phyloP scores from a whole-genome alignment of 106 monocot genomes.

The Agapanthus africanus region DNA sequence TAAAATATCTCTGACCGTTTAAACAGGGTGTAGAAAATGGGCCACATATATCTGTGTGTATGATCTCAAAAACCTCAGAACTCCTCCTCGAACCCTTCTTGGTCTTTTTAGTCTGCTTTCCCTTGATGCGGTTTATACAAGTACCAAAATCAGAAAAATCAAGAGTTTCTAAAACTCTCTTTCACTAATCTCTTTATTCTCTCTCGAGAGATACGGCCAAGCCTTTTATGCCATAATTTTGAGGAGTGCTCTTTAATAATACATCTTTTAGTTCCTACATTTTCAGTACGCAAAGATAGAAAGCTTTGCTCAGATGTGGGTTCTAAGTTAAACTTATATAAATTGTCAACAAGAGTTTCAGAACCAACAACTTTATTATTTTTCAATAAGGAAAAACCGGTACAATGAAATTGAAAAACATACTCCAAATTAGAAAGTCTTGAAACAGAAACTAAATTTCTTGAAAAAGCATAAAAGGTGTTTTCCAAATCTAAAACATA shows the following conservation, averaged over 20 bases:
- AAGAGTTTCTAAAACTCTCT: neutral
- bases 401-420: neutral
- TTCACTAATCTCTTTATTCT: neutral
- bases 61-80: neutral
- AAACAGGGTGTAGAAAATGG: neutral
- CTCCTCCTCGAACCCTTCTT: neutral
- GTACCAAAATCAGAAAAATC: neutral
- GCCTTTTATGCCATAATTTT: neutral
- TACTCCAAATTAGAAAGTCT: neutral
- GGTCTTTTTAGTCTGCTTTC: neutral
- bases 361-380: neutral
- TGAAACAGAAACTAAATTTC: constrained; percentile 9
- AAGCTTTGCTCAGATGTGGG: neutral
- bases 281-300: neutral
- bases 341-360: neutral
- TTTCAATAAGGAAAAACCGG: neutral
- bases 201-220: neutral
- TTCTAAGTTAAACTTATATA: constrained; percentile 3
- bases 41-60: neutral
- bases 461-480: constrained; percentile 4
- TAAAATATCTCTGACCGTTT: neutral
- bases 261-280: neutral
- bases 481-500: neutral
- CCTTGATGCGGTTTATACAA: constrained; percentile 4
- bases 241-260: neutral